Evolutionary conservation across 2,329 filamentous ascomycete species (phyloP).

Genomic region (Stylonectria norvegica): DNA sequence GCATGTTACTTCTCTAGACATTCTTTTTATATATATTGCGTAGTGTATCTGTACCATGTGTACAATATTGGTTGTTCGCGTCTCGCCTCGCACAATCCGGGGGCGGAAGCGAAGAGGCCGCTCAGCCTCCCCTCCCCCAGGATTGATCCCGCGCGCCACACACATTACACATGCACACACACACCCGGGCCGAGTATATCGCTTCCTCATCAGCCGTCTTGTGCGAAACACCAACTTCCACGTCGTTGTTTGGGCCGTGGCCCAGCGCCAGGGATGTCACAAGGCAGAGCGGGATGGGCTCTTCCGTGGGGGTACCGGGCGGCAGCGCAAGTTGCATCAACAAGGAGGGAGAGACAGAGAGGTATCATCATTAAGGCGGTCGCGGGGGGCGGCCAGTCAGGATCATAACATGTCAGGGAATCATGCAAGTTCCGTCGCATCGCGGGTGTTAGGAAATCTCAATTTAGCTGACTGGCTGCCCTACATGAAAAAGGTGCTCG

Average conservation of each 20-base stretch:
- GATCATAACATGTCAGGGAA: background rate
- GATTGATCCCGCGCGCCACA: background rate
- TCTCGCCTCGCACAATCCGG: background rate
- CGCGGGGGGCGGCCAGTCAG: background rate
- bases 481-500: background rate
- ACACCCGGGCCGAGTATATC: background rate
- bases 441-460: background rate
- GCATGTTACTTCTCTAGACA: background rate
- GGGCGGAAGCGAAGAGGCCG: background rate
- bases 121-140: background rate
- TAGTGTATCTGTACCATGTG: too few relatives aligned
- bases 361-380: background rate
- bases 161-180: too few relatives aligned
- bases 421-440: background rate
- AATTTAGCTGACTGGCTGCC: background rate
- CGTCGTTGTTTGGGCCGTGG: background rate
- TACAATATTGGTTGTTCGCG: too few relatives aligned
- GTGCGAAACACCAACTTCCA: too few relatives aligned
- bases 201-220: too few relatives aligned
- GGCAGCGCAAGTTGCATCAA: background rate
- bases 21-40: background rate
- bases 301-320: background rate
- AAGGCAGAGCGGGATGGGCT: background rate
- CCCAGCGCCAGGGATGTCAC: background rate
- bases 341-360: too few relatives aligned